Conservation (phyloP, 306 rosid genomes). For the Cucurbita pepo region DNA sequence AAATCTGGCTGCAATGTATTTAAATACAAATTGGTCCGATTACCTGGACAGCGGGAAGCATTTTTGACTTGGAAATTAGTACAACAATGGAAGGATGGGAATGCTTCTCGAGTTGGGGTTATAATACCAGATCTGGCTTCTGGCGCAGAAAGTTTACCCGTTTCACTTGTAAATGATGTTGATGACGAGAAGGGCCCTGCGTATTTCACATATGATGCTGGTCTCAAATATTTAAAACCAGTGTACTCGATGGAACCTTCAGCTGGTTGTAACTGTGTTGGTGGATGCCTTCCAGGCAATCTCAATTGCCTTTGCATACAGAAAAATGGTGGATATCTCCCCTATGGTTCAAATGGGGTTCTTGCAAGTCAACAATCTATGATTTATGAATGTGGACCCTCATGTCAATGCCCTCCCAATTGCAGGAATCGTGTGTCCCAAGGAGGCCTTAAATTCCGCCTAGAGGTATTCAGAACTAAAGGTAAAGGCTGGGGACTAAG, state of each 20-base stretch:
- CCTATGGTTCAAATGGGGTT: conserved; percentile 38
- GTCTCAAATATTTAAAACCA: conserved; percentile 44
- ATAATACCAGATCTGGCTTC: conserved; percentile 86
- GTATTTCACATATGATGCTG: conserved; percentile 50
- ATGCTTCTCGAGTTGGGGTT: conserved; percentile 47
- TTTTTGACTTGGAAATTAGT: conserved; percentile 55
- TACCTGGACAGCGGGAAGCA: conserved; percentile 59
- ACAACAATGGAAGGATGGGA: conserved; percentile 58
- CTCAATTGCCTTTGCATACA: conserved; percentile 52
- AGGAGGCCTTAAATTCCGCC: conserved; percentile 50
- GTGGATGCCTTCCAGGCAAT: conserved; percentile 58
- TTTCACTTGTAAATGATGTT: conserved; percentile 84
- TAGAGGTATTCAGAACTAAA: conserved; percentile 74
- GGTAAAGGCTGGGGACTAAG: conserved; percentile 87
- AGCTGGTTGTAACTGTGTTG: conserved; percentile 51
- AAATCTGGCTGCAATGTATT: conserved; percentile 69
- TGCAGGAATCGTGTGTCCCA: conserved; percentile 67
- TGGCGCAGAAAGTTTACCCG: conserved; percentile 71
- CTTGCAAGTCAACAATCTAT: conserved; percentile 50
- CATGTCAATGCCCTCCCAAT: conserved; percentile 64
- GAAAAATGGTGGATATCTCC: conserved; percentile 57
- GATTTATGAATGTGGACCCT: conserved; percentile 64
- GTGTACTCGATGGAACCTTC: conserved; percentile 31
- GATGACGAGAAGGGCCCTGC: conserved; percentile 94
- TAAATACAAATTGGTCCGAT: conserved; percentile 51